A percentile compares a stretch with the other conserved stretches of the same genome.
Evolutionary conservation across 345 rosid genomes (phyloP).

Genomic region (Gossypium anomalum): DNA sequence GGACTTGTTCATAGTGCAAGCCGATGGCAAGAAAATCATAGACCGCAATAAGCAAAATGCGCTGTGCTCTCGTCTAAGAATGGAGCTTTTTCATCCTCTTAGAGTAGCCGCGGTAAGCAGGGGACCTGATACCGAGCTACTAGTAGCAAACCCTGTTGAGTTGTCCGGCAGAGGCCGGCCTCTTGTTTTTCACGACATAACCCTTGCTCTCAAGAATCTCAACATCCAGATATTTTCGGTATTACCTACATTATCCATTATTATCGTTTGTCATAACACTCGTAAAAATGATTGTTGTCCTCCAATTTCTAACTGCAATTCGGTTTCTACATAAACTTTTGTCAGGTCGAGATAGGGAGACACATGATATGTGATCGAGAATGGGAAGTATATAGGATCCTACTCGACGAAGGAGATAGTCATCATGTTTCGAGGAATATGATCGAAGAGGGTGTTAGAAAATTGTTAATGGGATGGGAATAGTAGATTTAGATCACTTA

Average conservation of each 20-base stretch:
- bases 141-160: constrained; percentile 77
- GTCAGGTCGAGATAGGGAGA: constrained; percentile 60
- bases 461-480: constrained; percentile 64
- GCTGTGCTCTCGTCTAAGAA: constrained; percentile 52
- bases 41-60: constrained; percentile 54
- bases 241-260: constrained; percentile 1
- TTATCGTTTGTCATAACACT: background rate
- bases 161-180: constrained; percentile 67
- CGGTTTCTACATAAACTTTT: background rate
- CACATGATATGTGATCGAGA: constrained; percentile 51
- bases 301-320: background rate
- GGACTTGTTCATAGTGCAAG: constrained; percentile 59
- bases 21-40: constrained; percentile 58
- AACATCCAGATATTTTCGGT: constrained; percentile 52
- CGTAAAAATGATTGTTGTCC: background rate
- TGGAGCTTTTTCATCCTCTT: constrained; percentile 58
- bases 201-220: constrained; percentile 52
- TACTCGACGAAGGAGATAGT: constrained; percentile 54
- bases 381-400: constrained; percentile 63
- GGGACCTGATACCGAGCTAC: constrained; percentile 64
- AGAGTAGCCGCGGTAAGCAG: constrained; percentile 54
- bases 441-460: constrained; percentile 48
- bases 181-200: constrained; percentile 60
- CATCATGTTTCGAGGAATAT: constrained; percentile 36
- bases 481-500: constrained; percentile 13